Conservation (phyloP, 805 yeast genomes). For the Pachysolen tannophilus region DNA sequence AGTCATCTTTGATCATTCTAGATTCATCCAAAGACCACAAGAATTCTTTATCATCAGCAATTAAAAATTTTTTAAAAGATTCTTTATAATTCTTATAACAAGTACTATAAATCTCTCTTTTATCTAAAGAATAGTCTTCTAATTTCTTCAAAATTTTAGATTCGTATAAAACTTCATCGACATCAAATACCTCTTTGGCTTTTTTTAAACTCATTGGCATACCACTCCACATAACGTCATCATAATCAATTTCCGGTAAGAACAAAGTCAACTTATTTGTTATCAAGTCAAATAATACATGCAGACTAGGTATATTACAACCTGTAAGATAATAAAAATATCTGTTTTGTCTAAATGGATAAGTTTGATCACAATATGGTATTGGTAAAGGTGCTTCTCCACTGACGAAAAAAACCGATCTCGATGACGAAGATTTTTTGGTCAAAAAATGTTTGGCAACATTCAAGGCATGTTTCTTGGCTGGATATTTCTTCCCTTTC, state of each 20-base stretch:
- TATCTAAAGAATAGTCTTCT: conserved; percentile 15
- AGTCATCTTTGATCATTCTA: conserved; percentile 75
- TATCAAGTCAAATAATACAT: conserved; percentile 48
- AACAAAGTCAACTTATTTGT: conserved; percentile 59
- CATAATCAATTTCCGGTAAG: conserved; percentile 76
- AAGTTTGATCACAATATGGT: conserved; percentile 73
- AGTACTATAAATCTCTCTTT: conserved; percentile 37
- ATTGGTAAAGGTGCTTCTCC: conserved; percentile 53
- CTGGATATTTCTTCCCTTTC: conserved; percentile 60
- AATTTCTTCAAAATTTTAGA: conserved; percentile 21
- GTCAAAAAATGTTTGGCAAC: conserved; percentile 29
- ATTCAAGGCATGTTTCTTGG: conserved; percentile 62
- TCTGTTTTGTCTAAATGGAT: conserved; percentile 80
- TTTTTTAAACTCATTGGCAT: conserved; percentile 63
- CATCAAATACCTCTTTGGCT: conserved; percentile 62
- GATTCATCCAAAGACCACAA: conserved; percentile 81
- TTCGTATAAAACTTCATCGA: conserved; percentile 69
- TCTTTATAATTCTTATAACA: conserved; percentile 39
- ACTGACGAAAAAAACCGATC: conserved; percentile 41
- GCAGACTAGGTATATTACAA: conserved; percentile 70
- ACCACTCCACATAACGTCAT: conserved; percentile 97
- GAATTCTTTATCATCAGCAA: conserved; percentile 38
- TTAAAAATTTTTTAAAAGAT: conserved; percentile 27
- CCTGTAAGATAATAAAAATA: conserved; percentile 88
- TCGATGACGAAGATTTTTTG: conserved; percentile 12